phyloP scores from a whole-genome alignment of 805 yeast genomes.

The Metschnikowia peoriensis region DNA sequence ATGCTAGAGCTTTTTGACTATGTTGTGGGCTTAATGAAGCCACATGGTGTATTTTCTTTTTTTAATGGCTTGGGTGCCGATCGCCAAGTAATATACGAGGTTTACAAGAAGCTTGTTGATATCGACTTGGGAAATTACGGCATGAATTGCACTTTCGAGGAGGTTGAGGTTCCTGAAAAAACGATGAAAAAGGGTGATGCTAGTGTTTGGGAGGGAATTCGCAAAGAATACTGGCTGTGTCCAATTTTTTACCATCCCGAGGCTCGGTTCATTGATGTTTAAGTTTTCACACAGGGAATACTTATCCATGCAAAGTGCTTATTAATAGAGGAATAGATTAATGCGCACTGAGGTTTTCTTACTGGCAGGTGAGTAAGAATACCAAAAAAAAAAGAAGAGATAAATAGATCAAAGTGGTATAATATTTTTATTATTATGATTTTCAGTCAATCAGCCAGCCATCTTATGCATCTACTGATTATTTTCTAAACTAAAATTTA shows the following conservation, averaged over 20 bases:
- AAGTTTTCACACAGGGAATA: background rate
- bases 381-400: no score
- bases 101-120: conserved; percentile 78
- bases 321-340: background rate
- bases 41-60: conserved; percentile 82
- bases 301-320: background rate
- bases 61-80: conserved; percentile 76
- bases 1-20: conserved; percentile 82
- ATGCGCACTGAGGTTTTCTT: conserved; percentile 66
- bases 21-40: conserved; percentile 77
- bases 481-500: no score
- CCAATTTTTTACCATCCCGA: conserved; percentile 68
- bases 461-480: no score
- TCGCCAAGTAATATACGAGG: conserved; percentile 51
- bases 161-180: conserved; percentile 45
- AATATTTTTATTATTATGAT: no score
- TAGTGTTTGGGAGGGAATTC: conserved; percentile 61
- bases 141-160: conserved; percentile 55
- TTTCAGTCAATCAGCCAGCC: no score
- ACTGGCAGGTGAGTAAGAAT: conserved; percentile 58
- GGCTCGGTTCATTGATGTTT: conserved; percentile 41
- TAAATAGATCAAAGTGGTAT: no score
- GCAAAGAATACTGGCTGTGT: conserved; percentile 67
- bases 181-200: conserved; percentile 24
- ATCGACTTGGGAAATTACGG: conserved; percentile 81